phyloP scores from a whole-genome alignment of 2,329 filamentous ascomycete species.

The Dendryphion nanum region DNA sequence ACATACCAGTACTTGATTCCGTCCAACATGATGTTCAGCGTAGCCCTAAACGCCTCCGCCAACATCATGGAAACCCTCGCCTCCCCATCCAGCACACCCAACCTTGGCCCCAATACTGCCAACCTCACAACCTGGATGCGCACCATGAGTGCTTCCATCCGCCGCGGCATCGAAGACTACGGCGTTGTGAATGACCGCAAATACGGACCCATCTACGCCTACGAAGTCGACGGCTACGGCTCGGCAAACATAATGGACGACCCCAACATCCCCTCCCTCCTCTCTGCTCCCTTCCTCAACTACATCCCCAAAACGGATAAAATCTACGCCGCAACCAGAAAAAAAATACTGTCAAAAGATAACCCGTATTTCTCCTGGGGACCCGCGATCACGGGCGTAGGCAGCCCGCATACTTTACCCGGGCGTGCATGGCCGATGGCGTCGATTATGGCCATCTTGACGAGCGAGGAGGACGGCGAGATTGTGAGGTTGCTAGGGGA shows the following conservation, averaged over 20 bases:
- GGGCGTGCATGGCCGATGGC: constrained; percentile 52
- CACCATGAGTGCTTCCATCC: constrained; percentile 49
- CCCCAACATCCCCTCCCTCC: constrained; percentile 66
- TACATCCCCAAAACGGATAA: constrained; percentile 45
- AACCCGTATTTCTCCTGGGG: constrained; percentile 52
- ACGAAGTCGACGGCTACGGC: constrained; percentile 49
- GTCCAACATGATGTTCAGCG: constrained; percentile 69
- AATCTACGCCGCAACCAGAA: constrained; percentile 47
- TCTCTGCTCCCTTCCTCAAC: constrained; percentile 63
- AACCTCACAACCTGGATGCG: constrained; percentile 56
- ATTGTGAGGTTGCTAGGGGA: constrained; percentile 41
- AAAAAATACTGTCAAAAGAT: constrained; percentile 39
- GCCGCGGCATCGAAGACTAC: constrained; percentile 43
- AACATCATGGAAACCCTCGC: constrained; percentile 51
- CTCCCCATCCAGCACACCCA: constrained; percentile 20
- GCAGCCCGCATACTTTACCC: constrained; percentile 46
- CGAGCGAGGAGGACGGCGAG: constrained; percentile 47
- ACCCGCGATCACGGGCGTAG: constrained; percentile 45
- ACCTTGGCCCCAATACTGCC: no score
- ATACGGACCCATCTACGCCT: constrained; percentile 45
- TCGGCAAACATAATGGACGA: constrained; percentile 65
- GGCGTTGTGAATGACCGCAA: constrained; percentile 37
- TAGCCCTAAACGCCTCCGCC: constrained; percentile 56
- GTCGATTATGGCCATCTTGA: constrained; percentile 49
- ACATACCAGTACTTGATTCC: constrained; percentile 52